These are phyloP conservation scores for Podaxis sp. DNA, from an alignment of 768 basidiomycete species.

Conservation along the genomic window DNA sequence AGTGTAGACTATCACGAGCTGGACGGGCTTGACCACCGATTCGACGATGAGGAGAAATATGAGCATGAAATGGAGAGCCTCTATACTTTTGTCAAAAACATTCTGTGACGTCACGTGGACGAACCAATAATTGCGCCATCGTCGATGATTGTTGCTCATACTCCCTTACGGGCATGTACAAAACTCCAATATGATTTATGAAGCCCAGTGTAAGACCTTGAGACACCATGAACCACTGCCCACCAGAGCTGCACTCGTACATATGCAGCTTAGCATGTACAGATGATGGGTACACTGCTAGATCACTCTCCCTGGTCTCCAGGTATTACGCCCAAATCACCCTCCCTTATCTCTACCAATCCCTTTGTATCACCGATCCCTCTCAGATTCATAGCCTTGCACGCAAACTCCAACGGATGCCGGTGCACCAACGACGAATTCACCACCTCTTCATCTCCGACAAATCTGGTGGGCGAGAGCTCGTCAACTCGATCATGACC, in stretches of 20 bases:
- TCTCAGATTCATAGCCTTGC: conserved; percentile 24
- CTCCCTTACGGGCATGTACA: neutral
- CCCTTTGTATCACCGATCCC: conserved; percentile 27
- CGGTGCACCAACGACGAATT: conserved; percentile 33
- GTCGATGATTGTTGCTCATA: conserved; percentile 10
- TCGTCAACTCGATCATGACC: conserved; percentile 17
- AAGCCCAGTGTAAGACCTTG: neutral
- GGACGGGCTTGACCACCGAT: conserved; percentile 28
- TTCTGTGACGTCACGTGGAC: neutral
- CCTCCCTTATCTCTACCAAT: conserved; percentile 35
- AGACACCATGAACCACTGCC: conserved; percentile 29
- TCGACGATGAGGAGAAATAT: conserved; percentile 25
- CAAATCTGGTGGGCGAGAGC: neutral
- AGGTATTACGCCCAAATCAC: conserved; percentile 34
- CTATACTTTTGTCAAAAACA: conserved; percentile 24
- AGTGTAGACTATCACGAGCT: conserved; percentile 28
- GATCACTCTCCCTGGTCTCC: conserved; percentile 34
- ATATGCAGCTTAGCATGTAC: conserved; percentile 39
- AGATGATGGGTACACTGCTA: conserved; percentile 33
- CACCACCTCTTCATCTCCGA: conserved; percentile 43
- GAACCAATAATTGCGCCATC: conserved; percentile 12
- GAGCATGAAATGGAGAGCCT: conserved; percentile 29
- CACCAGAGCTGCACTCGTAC: conserved; percentile 40
- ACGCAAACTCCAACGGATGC: conserved; percentile 26
- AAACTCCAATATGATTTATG: neutral